Evolutionary conservation across 352 stramenopile species (phyloP).

Genomic region (Phytophthora ramorum): DNA sequence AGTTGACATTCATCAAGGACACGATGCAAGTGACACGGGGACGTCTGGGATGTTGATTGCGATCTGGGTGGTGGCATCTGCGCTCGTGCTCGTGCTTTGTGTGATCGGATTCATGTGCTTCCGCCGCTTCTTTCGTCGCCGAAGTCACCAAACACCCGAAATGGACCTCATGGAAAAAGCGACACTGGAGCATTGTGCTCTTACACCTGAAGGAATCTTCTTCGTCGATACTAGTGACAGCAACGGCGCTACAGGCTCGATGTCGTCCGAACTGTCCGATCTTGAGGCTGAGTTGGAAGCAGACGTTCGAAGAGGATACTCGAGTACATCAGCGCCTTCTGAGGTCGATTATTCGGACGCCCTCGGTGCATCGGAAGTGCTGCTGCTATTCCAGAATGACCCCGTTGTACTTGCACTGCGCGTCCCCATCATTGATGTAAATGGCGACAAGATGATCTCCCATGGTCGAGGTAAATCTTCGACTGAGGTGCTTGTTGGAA

Average conservation of each 20-base stretch:
- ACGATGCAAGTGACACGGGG: not conserved
- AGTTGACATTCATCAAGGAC: conserved; percentile 6
- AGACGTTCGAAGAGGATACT: conserved; percentile 21
- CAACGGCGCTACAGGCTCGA: conserved; percentile 20
- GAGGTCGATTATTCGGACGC: conserved; percentile 54
- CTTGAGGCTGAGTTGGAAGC: conserved; percentile 28
- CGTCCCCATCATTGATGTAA: conserved; percentile 62
- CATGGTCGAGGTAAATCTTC: conserved; percentile 35
- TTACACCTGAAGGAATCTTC: conserved; percentile 21
- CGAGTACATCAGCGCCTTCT: conserved; percentile 5
- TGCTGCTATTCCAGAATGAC: conserved; percentile 62
- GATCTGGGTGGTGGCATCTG: conserved; percentile 29
- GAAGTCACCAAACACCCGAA: conserved; percentile 1
- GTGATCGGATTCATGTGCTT: conserved; percentile 21
- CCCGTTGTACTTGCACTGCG: conserved; percentile 49
- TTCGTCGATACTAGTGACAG: conserved; percentile 21
- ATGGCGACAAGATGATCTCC: conserved; percentile 45
- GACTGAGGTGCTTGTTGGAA: conserved; percentile 54
- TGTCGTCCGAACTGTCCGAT: conserved; percentile 25
- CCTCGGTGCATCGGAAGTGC: conserved; percentile 49
- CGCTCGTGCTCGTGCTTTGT: conserved; percentile 28
- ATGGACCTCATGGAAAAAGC: conserved; percentile 23
- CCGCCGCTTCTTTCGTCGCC: conserved; percentile 19
- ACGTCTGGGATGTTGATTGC: conserved; percentile 28
- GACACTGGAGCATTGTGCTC: conserved; percentile 18